A percentile compares a stretch with the other conserved stretches of the same genome.
Conservation (phyloP, 371 early-diverging fungal genomes). For the Mucor piriformis region DNA sequence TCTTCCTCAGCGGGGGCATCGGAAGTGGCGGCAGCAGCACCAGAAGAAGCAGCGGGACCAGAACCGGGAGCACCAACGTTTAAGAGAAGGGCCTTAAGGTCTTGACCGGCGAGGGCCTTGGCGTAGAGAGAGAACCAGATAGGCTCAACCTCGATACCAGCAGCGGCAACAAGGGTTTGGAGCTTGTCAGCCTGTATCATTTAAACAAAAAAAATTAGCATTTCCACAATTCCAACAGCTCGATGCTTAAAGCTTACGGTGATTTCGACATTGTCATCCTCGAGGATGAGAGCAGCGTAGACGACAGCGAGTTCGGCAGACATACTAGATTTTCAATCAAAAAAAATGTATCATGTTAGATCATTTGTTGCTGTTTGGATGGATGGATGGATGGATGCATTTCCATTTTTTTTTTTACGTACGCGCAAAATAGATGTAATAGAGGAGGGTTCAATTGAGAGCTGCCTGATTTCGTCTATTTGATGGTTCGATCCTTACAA, state of each 20-base stretch:
- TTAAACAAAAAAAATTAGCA: not conserved
- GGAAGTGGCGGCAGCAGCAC: slow-evolving; percentile 59
- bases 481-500: not conserved
- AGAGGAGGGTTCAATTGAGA: slow-evolving; percentile 26
- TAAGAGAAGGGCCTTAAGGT: slow-evolving; percentile 87
- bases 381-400: slow-evolving; percentile 32
- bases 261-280: slow-evolving; percentile 96
- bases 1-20: slow-evolving; percentile 58
- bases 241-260: slow-evolving; percentile 67
- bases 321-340: slow-evolving; percentile 32
- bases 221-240: not conserved
- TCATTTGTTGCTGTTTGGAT: slow-evolving; percentile 8
- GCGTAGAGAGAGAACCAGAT: slow-evolving; percentile 97
- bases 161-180: slow-evolving; percentile 87
- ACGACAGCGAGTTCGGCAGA: slow-evolving; percentile 90
- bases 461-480: slow-evolving; percentile 7
- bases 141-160: slow-evolving; percentile 92
- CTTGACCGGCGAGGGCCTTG: slow-evolving; percentile 96
- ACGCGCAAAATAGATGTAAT: slow-evolving; percentile 29
- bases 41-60: slow-evolving; percentile 61
- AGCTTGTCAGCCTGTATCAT: slow-evolving; percentile 90
- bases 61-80: slow-evolving; percentile 84
- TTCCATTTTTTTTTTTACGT: slow-evolving; percentile 24
- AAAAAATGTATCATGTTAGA: not conserved
- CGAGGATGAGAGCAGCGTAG: slow-evolving; percentile 98